Base-by-base conservation (phyloP, 768 basidiomycete species). In the Royoungia palumana region DNA sequence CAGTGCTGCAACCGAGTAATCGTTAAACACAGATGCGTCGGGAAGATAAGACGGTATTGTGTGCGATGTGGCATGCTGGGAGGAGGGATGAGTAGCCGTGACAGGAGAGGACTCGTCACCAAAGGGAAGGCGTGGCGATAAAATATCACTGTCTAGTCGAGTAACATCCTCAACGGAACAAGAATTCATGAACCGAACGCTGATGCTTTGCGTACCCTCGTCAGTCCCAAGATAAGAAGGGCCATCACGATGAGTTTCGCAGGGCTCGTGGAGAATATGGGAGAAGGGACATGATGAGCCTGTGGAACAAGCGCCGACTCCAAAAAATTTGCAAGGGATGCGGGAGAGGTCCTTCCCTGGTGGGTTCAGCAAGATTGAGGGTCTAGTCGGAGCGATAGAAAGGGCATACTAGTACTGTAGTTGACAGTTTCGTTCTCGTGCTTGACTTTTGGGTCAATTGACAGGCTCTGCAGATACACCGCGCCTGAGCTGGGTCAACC, bases 61-160 rank as follows among this genome's bases (percentile, higher is more conserved):
- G 47, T 56, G 46, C 4, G 67, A 61, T 2, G 63, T 62, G 24
- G 68, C 57, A 21, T 64, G 60, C 25, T 70, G 66, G 3, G 66
- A 65, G 1, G 67, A 67, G 28, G 45, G 34, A 16, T 53, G 42
- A 16, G 30, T 36, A n/a, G 37, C 5, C 24, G 47, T 46, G 36
- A 41, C 8, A 9, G 46, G 28, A 14, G 22, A 24, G 9, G 36
- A 35, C 2, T 28, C 53, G 21, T 54, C 44, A 41, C 53, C 55
- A 22, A 52, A 41, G 9, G 44, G 35, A 46, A 38, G 42, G 19
- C 46, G 56, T 22, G 47, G 54, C 37, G 43, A 57, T 50, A 65
- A 53, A 53, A 57, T 65, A 56, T 58, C 59, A 52, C 54, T 41
- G 55, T 64, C 56, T 56, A 54, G 57, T 61, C 54, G 64, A 36